phyloP scores from a whole-genome alignment of 1,139 yeast genomes.

The Candida dubliniensis region DNA sequence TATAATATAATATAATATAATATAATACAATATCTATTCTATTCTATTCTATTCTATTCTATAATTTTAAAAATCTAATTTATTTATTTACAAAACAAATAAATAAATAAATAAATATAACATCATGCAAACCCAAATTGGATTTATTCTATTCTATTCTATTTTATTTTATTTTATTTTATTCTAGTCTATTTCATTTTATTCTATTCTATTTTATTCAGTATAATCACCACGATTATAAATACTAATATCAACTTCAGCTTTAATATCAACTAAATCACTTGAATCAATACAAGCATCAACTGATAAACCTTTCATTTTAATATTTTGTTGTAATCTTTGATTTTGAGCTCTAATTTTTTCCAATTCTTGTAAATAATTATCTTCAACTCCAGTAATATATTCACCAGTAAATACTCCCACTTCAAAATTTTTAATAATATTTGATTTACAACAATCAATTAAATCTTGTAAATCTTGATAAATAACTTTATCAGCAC shows the following conservation, averaged over 20 bases:
- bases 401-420: conserved; percentile 97
- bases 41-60: too few species aligned
- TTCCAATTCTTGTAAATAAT: conserved; percentile 80
- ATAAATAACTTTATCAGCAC: conserved; percentile 89
- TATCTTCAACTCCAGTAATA: conserved; percentile 87
- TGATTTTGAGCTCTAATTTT: conserved; percentile 80
- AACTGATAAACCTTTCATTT: conserved; percentile 36
- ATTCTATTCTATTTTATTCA: conserved; percentile 5
- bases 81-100: too few species aligned
- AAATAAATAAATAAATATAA: too few species aligned
- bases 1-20: too few species aligned
- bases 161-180: too few species aligned
- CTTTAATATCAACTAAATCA: conserved; percentile 66
- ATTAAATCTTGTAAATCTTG: conserved; percentile 82
- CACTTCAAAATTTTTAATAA: conserved; percentile 70
- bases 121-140: too few species aligned
- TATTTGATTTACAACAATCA: conserved; percentile 67
- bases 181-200: too few species aligned
- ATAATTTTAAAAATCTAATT: too few species aligned
- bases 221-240: conserved; percentile 81
- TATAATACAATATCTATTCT: too few species aligned
- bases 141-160: neutral
- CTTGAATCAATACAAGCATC: conserved; percentile 49
- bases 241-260: conserved; percentile 88
- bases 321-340: conserved; percentile 50